Conservation (phyloP, 768 basidiomycete genomes). For the Steccherinum ochraceum region DNA sequence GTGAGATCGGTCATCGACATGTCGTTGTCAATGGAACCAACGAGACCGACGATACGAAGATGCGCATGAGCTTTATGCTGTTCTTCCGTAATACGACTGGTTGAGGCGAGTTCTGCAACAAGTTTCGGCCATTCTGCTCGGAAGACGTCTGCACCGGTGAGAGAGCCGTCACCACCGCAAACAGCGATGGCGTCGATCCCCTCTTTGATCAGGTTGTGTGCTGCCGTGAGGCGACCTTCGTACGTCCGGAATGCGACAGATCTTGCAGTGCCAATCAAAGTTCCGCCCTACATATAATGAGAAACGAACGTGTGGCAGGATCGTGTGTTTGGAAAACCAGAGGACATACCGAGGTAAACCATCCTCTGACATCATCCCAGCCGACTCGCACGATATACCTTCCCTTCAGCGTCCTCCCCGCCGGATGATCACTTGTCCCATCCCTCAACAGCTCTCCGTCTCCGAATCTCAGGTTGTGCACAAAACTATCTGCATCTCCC, state of each 20-base stretch:
- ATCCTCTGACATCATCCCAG: slow-evolving; percentile 96
- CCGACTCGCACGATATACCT: slow-evolving; percentile 93
- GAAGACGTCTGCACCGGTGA: slow-evolving; percentile 95
- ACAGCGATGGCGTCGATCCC: slow-evolving; percentile 97
- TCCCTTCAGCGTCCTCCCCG: slow-evolving; percentile 76
- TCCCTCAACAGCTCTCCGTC: slow-evolving; percentile 73
- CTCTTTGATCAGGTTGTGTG: slow-evolving; percentile 87
- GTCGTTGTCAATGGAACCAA: slow-evolving; percentile 98
- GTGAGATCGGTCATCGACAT: slow-evolving; percentile 98
- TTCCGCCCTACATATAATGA: slow-evolving; percentile 94
- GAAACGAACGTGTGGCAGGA: no score
- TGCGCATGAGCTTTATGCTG: slow-evolving; percentile 71
- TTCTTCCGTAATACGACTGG: slow-evolving; percentile 69
- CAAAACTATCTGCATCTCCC: slow-evolving; percentile 29
- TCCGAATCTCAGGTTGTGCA: slow-evolving; percentile 78
- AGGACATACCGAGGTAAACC: slow-evolving; percentile 83
- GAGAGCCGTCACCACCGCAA: slow-evolving; percentile 94
- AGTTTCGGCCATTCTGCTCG: slow-evolving; percentile 92
- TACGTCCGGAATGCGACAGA: slow-evolving; percentile 76
- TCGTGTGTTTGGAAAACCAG: no score
- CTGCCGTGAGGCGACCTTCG: slow-evolving; percentile 87
- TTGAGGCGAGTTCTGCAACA: slow-evolving; percentile 47
- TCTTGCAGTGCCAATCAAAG: slow-evolving; percentile 90
- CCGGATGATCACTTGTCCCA: slow-evolving; percentile 68
- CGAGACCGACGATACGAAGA: slow-evolving; percentile 95